Evolutionary conservation across 2,329 filamentous ascomycete genomes (phyloP).

Genomic region (Neonectria hederae): DNA sequence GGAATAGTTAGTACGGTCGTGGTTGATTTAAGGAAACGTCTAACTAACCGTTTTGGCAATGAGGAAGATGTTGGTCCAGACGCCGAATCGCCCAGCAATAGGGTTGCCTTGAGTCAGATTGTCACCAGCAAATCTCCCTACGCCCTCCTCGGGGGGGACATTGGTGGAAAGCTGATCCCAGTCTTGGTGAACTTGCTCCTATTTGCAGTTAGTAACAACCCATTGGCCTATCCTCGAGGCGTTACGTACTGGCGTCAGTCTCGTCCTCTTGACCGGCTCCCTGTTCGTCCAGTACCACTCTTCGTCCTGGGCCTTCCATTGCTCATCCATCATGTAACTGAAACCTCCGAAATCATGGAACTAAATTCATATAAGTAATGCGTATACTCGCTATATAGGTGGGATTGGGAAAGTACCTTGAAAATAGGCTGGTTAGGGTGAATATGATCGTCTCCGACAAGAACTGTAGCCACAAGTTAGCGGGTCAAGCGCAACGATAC

Average conservation of each 20-base stretch:
- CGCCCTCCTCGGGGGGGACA: not conserved
- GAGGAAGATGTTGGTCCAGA: conserved; percentile 44
- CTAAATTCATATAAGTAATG: conserved; percentile 26
- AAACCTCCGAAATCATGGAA: conserved; percentile 43
- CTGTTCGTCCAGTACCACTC: conserved; percentile 31
- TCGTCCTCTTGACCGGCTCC: conserved; percentile 31
- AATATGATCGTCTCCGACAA: conserved; percentile 22
- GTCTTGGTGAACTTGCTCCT: conserved; percentile 41
- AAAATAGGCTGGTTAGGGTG: conserved; percentile 38
- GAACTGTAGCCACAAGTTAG: conserved; percentile 31
- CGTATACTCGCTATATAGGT: too few species aligned
- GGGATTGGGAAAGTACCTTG: conserved; percentile 31
- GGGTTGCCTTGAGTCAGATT: conserved; percentile 20
- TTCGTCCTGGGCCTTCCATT: conserved; percentile 27
- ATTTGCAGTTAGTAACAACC: conserved; percentile 15
- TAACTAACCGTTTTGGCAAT: conserved; percentile 40
- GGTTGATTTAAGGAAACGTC: too few species aligned
- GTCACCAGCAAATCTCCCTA: conserved; percentile 23
- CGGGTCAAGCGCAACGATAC: not conserved
- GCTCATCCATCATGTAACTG: conserved; percentile 31
- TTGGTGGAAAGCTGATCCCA: conserved; percentile 37
- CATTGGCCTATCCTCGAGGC: not conserved
- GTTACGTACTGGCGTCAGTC: conserved; percentile 37
- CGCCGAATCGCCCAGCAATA: conserved; percentile 42
- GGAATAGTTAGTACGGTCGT: conserved; percentile 11